phyloP scores from a whole-genome alignment of 192 early-diverging fungal species.

The Oehlia diaphana region DNA sequence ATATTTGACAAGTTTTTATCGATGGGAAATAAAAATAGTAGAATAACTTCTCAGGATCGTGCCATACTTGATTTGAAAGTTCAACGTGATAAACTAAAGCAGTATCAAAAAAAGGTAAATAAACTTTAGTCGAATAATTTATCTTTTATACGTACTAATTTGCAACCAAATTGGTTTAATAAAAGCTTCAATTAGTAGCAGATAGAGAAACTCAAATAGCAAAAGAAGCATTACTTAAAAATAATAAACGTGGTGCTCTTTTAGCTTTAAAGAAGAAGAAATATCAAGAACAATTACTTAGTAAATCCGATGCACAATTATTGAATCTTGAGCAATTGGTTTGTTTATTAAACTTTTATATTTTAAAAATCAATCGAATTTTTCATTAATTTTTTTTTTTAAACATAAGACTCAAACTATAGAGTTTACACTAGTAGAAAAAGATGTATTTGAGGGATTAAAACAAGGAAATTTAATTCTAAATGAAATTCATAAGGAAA shows the following conservation, averaged over 20 bases:
- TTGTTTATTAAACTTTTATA: not conserved
- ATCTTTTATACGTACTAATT: not conserved
- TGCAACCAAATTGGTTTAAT: not conserved
- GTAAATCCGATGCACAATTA: conserved; percentile 85
- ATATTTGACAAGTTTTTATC: not conserved
- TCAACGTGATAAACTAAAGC: conserved; percentile 90
- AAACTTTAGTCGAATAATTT: not conserved
- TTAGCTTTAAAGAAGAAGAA: conserved; percentile 95
- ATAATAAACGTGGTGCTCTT: conserved; percentile 80
- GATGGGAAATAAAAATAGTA: conserved; percentile 45
- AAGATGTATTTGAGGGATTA: conserved; percentile 83
- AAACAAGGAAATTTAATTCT: conserved; percentile 85
- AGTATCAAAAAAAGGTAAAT: conserved; percentile 88
- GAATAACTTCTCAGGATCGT: conserved; percentile 86
- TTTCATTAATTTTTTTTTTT: not conserved
- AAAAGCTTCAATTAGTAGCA: conserved; percentile 74
- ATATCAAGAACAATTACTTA: conserved; percentile 87
- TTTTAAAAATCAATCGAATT: not conserved
- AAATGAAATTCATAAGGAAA: conserved; percentile 81
- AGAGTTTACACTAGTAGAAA: conserved; percentile 91
- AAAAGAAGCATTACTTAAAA: conserved; percentile 67
- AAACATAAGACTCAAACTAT: conserved; percentile 68
- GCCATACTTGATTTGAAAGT: conserved; percentile 95
- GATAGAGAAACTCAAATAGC: conserved; percentile 81
- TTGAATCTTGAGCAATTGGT: conserved; percentile 89